Evolutionary conservation across 192 early-diverging fungal genomes (phyloP).

Genomic region (Coemansia umbellata): DNA sequence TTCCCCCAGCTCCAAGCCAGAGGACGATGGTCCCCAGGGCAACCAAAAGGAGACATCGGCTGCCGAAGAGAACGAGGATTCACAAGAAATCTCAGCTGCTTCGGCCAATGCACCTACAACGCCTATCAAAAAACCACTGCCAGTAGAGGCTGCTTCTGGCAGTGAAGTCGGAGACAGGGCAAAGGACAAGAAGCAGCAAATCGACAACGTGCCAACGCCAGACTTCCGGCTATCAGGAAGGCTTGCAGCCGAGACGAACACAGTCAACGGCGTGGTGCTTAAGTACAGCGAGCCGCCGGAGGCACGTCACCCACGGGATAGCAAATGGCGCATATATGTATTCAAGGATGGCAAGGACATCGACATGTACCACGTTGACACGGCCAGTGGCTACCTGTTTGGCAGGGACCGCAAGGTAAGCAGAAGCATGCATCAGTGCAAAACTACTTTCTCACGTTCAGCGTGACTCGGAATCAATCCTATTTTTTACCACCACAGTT

Average conservation of each 20-base stretch:
- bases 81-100: too few relatives aligned
- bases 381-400: conserved; percentile 83
- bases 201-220: conserved; percentile 46
- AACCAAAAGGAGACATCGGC: neutral
- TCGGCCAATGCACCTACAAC: too few relatives aligned
- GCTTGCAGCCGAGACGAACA: conserved; percentile 85
- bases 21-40: neutral
- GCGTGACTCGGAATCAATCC: neutral
- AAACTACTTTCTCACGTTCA: conserved; percentile 3
- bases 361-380: conserved; percentile 81
- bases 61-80: neutral
- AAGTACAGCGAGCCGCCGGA: conserved; percentile 94
- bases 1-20: too few relatives aligned
- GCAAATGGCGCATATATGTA: conserved; percentile 81
- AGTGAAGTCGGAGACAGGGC: neutral
- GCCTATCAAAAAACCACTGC: too few relatives aligned
- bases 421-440: neutral
- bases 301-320: conserved; percentile 67
- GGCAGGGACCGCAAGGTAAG: conserved; percentile 76
- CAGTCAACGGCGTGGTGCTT: conserved; percentile 77
- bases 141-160: too few relatives aligned
- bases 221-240: conserved; percentile 85
- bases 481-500: too few relatives aligned
- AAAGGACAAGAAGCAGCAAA: conserved; percentile 7
- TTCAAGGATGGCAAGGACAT: conserved; percentile 90